A percentile compares a stretch with the other conserved stretches of the same genome.
Evolutionary conservation across 805 yeast genomes (phyloP).

Genomic region (Teunomyces aglyptinius): DNA sequence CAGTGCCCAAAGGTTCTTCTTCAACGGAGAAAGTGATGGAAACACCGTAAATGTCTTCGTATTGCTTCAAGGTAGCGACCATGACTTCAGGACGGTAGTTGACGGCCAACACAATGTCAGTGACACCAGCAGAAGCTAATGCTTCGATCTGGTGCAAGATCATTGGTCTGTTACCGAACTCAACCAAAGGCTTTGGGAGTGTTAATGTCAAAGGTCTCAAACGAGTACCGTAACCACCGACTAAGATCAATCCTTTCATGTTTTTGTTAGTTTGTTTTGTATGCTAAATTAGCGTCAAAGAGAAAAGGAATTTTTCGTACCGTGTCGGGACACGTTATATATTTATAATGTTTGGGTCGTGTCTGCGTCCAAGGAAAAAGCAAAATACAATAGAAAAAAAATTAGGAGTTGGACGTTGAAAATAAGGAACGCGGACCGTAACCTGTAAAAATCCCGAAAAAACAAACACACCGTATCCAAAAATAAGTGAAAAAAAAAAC

Average conservation of each 20-base stretch:
- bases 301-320: neutral
- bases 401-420: neutral
- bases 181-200: conserved; percentile 94
- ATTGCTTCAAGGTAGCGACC: conserved; percentile 92
- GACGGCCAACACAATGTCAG: conserved; percentile 97
- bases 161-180: conserved; percentile 99
- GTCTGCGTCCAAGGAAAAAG: neutral
- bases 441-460: neutral
- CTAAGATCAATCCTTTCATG: conserved; percentile 96
- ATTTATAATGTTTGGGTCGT: conserved; percentile 5
- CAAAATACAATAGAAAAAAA: neutral
- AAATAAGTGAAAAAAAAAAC: neutral
- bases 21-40: conserved; percentile 95
- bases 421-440: neutral
- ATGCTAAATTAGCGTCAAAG: conserved; percentile 4
- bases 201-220: conserved; percentile 97
- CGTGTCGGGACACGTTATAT: conserved; percentile 4
- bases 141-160: conserved; percentile 98
- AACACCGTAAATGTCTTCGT: conserved; percentile 94
- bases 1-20: conserved; percentile 99
- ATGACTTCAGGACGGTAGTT: conserved; percentile 99
- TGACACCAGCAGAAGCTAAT: conserved; percentile 95
- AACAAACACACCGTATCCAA: neutral
- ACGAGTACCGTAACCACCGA: conserved; percentile 99
- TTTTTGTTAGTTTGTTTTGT: neutral